phyloP scores from a whole-genome alignment of 179 eudicot genomes.

The Pouteria campechiana region DNA sequence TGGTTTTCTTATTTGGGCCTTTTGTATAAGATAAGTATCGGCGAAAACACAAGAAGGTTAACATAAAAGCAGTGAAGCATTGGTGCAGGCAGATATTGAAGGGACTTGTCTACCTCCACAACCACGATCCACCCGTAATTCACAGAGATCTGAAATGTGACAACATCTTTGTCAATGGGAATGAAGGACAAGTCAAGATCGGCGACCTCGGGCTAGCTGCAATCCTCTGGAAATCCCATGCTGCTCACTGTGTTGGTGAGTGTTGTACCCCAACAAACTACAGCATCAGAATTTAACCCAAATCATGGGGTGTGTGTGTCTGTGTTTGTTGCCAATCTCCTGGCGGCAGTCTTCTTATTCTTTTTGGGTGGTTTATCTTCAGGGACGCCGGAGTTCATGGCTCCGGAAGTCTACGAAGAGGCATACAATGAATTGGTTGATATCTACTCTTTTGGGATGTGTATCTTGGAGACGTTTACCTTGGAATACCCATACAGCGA shows the following conservation, averaged over 20 bases:
- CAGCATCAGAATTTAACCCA: background rate
- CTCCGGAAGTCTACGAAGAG: conserved; percentile 61
- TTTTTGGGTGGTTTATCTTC: conserved; percentile 1
- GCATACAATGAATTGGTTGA: conserved; percentile 63
- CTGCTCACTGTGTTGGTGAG: conserved; percentile 57
- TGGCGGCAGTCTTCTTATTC: background rate
- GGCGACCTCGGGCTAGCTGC: conserved; percentile 97
- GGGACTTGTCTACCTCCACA: conserved; percentile 57
- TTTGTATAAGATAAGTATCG: conserved; percentile 29
- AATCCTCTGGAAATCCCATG: conserved; percentile 72
- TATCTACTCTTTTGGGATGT: conserved; percentile 64
- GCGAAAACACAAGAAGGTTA: conserved; percentile 44
- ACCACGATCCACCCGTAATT: conserved; percentile 60
- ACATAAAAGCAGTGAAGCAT: conserved; percentile 48
- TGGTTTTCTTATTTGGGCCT: background rate
- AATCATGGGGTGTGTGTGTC: no score
- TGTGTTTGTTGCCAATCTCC: background rate
- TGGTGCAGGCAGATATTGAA: conserved; percentile 63
- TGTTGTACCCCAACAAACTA: background rate
- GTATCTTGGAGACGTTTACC: conserved; percentile 55
- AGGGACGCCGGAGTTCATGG: conserved; percentile 79
- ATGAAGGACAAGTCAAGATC: conserved; percentile 90
- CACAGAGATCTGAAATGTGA: conserved; percentile 91
- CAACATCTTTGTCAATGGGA: conserved; percentile 81
- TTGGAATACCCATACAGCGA: conserved; percentile 64